Conservation (phyloP, 169 alveolate genomes). For the Plasmodium inui region DNA sequence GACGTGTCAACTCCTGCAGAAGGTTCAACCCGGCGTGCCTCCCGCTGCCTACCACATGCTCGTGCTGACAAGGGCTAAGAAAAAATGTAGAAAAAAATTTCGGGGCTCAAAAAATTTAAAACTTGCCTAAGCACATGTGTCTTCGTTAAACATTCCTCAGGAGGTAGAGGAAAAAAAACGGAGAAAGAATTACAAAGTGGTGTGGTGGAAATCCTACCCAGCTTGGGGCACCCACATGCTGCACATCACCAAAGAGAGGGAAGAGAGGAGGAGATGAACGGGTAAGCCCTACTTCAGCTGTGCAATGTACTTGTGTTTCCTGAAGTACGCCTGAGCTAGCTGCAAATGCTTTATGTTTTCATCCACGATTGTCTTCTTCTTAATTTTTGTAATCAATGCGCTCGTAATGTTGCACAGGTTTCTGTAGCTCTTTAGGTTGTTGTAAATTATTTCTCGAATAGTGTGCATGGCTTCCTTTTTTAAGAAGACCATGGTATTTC, state of each 20-base stretch:
- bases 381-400: constrained; percentile 42
- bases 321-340: constrained; percentile 64
- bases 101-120: not conserved
- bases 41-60: not conserved
- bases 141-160: not conserved
- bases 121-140: not conserved
- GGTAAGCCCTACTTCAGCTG: constrained; percentile 5
- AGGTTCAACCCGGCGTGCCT: not conserved
- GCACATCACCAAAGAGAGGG: not conserved
- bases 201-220: not conserved
- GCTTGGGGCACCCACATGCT: not conserved
- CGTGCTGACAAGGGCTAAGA: not conserved
- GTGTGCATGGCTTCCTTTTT: constrained; percentile 35
- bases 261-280: not conserved
- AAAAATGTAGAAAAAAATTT: not conserved
- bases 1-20: not conserved
- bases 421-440: constrained; percentile 37
- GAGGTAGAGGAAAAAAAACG: not conserved
- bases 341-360: constrained; percentile 33
- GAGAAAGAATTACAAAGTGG: not conserved
- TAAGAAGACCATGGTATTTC: constrained; percentile 61
- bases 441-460: constrained; percentile 27
- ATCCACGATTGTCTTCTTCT: constrained; percentile 28
- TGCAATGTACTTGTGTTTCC: constrained; percentile 43
- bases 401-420: constrained; percentile 46